Base-by-base conservation (phyloP, 768 basidiomycete species). In the Sporobolomyces pararoseus region DNA sequence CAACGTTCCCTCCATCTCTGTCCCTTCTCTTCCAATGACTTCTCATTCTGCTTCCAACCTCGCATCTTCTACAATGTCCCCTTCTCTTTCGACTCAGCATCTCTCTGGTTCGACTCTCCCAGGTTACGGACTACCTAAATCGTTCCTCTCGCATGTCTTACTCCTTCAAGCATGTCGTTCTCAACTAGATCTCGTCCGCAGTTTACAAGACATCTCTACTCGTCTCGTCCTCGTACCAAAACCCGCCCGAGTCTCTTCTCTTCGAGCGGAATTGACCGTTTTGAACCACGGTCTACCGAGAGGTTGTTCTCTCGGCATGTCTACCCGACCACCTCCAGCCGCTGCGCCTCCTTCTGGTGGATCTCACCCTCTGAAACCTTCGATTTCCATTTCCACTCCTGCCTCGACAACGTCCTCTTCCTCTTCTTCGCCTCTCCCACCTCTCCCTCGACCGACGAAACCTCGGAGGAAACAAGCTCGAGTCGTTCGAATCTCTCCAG, bases 201-300 rank as follows among this genome's bases (percentile, higher is more conserved):
- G 83, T 83, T 84, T 99, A 55, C 95, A 98, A 79, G 89, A 87
- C 77, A 94, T 99, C 75, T 91, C 88, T 74, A 95, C 95, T 77
- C 85, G 90, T 58, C 84, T 99, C 44, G 81, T 99, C 57, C 87
- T 96, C 32, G 87, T 99, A 0, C 96, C 96, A 19, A 89, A 89
- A 77, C 92, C 89, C 52, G 96, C 96, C 17, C 87, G 95, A 46
- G 88, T 98, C 49, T 95, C 92, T 79, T 94, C 96, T n/a, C 82
- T 99, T 52, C 83, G 96, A 77, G 96, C 96, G 37, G 96, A 98
- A 78, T 80, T 99, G 75, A 99, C 96, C 7, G 88, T 88, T 23
- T 81, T 99, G 63, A 99, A 99, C 77, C 95, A 99, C 78, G 90
- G 89, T 78, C 85, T 99, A 35, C 96, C 96, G 19, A 91, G 96